A percentile compares a stretch with the other conserved stretches of the same genome.
Conservation (phyloP, 2,329 filamentous ascomycete species). For the Fusarium miscanthi region DNA sequence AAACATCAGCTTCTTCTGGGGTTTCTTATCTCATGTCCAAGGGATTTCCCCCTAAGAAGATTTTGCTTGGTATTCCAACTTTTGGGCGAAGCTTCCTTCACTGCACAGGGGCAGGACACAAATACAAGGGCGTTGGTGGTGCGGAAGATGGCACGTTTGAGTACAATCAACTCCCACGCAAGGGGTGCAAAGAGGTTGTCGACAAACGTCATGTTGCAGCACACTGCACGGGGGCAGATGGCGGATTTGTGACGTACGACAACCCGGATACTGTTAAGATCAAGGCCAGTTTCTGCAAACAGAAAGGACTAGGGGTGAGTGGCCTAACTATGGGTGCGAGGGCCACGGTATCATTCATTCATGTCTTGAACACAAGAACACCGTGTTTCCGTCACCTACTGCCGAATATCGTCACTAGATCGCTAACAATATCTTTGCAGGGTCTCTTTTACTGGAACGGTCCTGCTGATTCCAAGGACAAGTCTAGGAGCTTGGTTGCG, state of each 20-base stretch:
- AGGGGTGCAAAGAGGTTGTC: conserved; percentile 71
- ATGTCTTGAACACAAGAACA: conserved; percentile 22
- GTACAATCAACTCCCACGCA: conserved; percentile 75
- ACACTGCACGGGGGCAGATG: conserved; percentile 77
- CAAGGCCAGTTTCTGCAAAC: conserved; percentile 79
- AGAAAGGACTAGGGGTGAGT: conserved; percentile 74
- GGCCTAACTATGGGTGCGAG: conserved; percentile 12
- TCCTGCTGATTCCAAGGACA: conserved; percentile 73
- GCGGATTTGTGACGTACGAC: conserved; percentile 84
- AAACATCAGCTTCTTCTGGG: conserved; percentile 73
- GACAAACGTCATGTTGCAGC: conserved; percentile 76
- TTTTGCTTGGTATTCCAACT: conserved; percentile 79
- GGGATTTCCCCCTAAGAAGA: conserved; percentile 76
- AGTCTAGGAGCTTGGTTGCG: conserved; percentile 67
- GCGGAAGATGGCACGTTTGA: conserved; percentile 76
- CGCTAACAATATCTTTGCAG: conserved; percentile 51
- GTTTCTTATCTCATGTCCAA: conserved; percentile 73
- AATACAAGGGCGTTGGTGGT: conserved; percentile 65
- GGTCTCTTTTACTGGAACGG: conserved; percentile 87
- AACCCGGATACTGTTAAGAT: conserved; percentile 79
- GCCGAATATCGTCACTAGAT: conserved; percentile 4
- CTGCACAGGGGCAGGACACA: conserved; percentile 72
- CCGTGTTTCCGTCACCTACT: conserved; percentile 18
- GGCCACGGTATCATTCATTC: conserved; percentile 19
- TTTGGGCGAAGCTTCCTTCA: conserved; percentile 81